Conservation (phyloP, 2,329 filamentous ascomycete species). For the Mycocentrospora acerina region DNA sequence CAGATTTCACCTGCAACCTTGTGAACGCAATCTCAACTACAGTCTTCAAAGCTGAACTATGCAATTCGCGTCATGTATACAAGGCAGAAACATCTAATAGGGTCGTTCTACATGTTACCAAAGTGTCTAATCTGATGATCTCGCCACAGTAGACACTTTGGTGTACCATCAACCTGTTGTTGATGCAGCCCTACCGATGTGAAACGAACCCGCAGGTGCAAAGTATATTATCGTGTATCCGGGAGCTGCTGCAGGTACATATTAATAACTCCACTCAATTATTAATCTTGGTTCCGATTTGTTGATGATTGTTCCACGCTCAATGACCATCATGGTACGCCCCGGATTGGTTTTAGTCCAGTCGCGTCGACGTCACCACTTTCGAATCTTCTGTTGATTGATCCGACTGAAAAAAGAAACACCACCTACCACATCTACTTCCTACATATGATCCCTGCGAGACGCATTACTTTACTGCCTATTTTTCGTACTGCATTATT, state of each 20-base stretch:
- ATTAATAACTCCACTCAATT: constrained; percentile 15
- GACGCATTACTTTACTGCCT: constrained; percentile 2
- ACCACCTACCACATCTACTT: background rate
- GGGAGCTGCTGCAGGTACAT: constrained; percentile 14
- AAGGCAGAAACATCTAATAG: too few species aligned
- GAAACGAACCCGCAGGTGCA: background rate
- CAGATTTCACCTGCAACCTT: too few species aligned
- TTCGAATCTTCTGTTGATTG: constrained; percentile 5
- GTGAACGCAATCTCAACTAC: too few species aligned
- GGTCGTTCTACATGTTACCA: too few species aligned
- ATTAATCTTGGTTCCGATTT: constrained; percentile 15
- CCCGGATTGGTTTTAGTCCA: constrained; percentile 20
- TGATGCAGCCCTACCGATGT: too few species aligned
- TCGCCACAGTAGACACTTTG: too few species aligned
- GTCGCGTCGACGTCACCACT: constrained; percentile 30
- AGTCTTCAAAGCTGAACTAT: too few species aligned
- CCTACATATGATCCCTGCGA: constrained; percentile 13
- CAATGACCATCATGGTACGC: constrained; percentile 21
- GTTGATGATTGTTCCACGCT: constrained; percentile 16
- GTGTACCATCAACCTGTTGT: too few species aligned
- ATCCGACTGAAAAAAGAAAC: background rate
- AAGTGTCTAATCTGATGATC: too few species aligned
- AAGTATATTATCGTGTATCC: constrained; percentile 11
- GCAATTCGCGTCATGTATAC: too few species aligned
- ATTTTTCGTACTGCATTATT: background rate